phyloP scores from a whole-genome alignment of 306 rosid species.

The Chamaecrista fasciculata region DNA sequence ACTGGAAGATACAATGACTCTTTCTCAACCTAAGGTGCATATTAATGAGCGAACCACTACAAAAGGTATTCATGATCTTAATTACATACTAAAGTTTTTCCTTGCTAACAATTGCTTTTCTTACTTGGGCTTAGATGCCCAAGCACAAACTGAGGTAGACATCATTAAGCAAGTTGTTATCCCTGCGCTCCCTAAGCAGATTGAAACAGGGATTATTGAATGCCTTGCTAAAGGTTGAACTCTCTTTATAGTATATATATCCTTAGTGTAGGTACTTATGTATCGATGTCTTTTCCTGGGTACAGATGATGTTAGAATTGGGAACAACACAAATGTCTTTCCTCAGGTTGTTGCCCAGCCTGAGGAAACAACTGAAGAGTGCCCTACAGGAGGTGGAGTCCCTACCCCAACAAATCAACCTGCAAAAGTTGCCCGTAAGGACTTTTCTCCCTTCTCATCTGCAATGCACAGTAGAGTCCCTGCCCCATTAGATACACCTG shows the following conservation, averaged over 20 bases:
- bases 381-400: neutral
- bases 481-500: too few species aligned
- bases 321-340: neutral
- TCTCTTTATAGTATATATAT: neutral
- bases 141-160: neutral
- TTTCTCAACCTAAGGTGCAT: neutral
- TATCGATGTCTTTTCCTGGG: neutral
- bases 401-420: neutral
- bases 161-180: neutral
- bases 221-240: too few species aligned
- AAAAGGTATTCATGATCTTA: neutral
- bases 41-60: neutral
- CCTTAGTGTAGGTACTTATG: neutral
- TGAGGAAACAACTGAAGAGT: neutral
- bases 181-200: neutral
- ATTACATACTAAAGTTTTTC: neutral
- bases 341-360: neutral
- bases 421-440: neutral
- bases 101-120: neutral
- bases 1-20: neutral
- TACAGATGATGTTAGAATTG: neutral
- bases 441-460: neutral
- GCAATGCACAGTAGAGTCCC: neutral
- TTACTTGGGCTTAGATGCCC: neutral
- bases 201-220: neutral